These are phyloP conservation scores for Kwoniella mangroviensis DNA, from an alignment of 768 basidiomycete species.

Conservation along the genomic window DNA sequence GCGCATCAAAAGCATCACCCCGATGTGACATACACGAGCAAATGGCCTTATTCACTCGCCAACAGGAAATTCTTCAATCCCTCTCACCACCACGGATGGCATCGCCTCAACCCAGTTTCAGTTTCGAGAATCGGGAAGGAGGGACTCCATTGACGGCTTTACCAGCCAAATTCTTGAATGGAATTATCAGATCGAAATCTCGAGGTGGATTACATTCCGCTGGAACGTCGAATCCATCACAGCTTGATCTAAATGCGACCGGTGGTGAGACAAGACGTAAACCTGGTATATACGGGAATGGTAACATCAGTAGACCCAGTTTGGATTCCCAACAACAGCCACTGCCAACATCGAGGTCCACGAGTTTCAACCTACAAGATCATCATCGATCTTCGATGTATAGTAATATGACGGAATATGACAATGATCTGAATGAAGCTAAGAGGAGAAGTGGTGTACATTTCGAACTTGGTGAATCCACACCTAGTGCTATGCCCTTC, in stretches of 20 bases:
- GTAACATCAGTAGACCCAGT: conserved; percentile 5
- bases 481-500: background rate
- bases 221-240: conserved; percentile 1
- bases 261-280: background rate
- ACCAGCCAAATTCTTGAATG: conserved; percentile 30
- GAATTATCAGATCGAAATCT: conserved; percentile 32
- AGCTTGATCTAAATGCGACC: conserved; percentile 2
- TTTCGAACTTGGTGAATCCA: conserved; percentile 5
- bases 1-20: conserved; percentile 27
- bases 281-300: background rate
- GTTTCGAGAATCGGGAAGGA: conserved; percentile 23
- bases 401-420: conserved; percentile 18
- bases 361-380: conserved; percentile 15
- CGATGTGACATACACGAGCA: conserved; percentile 41
- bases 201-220: conserved; percentile 11
- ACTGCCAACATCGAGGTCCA: conserved; percentile 10
- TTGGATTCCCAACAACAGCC: conserved; percentile 5
- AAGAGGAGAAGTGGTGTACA: conserved; percentile 14
- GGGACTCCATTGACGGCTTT: conserved; percentile 19
- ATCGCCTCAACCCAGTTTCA: conserved; percentile 31
- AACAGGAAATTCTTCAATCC: conserved; percentile 31
- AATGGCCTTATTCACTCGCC: conserved; percentile 27
- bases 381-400: conserved; percentile 16
- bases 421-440: conserved; percentile 14
- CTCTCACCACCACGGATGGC: conserved; percentile 23